These are phyloP conservation scores for Aspergillus piperis DNA, from an alignment of 2,329 filamentous ascomycete genomes.

Conservation along the genomic window DNA sequence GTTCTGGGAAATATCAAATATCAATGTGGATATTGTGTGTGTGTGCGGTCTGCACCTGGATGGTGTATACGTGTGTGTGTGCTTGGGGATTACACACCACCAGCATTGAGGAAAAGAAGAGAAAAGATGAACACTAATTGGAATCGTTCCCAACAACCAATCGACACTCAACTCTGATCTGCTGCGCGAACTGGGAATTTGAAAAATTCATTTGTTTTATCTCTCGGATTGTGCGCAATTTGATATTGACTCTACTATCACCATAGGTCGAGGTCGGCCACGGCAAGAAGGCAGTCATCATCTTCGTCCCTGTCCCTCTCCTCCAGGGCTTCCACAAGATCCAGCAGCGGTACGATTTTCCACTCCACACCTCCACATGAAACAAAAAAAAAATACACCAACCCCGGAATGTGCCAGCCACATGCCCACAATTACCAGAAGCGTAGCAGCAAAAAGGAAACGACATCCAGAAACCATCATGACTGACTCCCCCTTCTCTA, in stretches of 20 bases:
- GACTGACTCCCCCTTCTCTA: conserved; percentile 41
- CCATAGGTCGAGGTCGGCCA: conserved; percentile 98
- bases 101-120: neutral
- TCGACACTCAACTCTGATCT: neutral
- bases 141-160: neutral
- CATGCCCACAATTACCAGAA: neutral
- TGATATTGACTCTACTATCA: conserved; percentile 36
- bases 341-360: conserved; percentile 86
- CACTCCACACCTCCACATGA: neutral
- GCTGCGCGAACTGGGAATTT: neutral
- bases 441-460: neutral
- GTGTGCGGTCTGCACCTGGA: neutral
- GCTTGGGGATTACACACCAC: neutral
- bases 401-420: neutral
- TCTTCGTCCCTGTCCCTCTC: conserved; percentile 99
- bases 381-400: neutral
- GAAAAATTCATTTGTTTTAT: neutral
- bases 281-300: conserved; percentile 99
- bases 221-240: conserved; percentile 9
- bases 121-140: neutral
- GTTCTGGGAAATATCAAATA: neutral
- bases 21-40: neutral
- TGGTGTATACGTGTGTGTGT: neutral
- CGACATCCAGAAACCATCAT: neutral
- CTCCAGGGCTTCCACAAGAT: conserved; percentile 98